phyloP scores from a whole-genome alignment of 1,284 basidiomycete genomes.

The Psilocybe mexicana region DNA sequence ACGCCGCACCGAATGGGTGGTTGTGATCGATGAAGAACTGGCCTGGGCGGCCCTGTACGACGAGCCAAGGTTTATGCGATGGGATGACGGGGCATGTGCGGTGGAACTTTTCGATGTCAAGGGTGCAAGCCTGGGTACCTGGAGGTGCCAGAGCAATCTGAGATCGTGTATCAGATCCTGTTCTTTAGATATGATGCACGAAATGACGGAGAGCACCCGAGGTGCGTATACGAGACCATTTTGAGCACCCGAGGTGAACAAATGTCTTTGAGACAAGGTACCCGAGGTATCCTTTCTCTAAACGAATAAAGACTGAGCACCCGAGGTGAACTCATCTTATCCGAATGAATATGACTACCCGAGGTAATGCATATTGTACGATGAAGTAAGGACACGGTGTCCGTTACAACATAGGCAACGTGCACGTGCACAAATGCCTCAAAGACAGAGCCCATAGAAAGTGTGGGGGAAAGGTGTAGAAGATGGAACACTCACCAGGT shows the following conservation, averaged over 20 bases:
- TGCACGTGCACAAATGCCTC: background rate
- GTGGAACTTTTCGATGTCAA: constrained; percentile 9
- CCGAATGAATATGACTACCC: too few relatives aligned
- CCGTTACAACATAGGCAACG: background rate
- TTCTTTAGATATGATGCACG: too few relatives aligned
- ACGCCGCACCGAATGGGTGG: constrained; percentile 25
- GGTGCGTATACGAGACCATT: too few relatives aligned
- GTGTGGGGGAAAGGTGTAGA: background rate
- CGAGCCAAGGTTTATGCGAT: constrained; percentile 27
- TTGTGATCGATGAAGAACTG: constrained; percentile 30
- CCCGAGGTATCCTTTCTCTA: background rate
- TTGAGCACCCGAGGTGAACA: too few relatives aligned
- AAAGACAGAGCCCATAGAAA: background rate
- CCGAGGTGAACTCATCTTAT: background rate
- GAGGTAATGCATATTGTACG: too few relatives aligned
- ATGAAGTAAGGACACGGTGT: background rate
- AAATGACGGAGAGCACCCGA: too few relatives aligned
- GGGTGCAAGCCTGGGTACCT: constrained; percentile 4
- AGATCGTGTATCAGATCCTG: background rate
- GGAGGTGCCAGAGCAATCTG: constrained; percentile 1
- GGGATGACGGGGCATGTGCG: constrained; percentile 11
- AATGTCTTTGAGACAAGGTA: too few relatives aligned
- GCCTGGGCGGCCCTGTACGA: constrained; percentile 18
- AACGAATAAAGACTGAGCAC: background rate
- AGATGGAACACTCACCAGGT: constrained; percentile 14